A percentile compares a stretch with the other conserved stretches of the same genome.
phyloP scores from a whole-genome alignment of 83 land plant genomes.

The Isoetes engelmannii region DNA sequence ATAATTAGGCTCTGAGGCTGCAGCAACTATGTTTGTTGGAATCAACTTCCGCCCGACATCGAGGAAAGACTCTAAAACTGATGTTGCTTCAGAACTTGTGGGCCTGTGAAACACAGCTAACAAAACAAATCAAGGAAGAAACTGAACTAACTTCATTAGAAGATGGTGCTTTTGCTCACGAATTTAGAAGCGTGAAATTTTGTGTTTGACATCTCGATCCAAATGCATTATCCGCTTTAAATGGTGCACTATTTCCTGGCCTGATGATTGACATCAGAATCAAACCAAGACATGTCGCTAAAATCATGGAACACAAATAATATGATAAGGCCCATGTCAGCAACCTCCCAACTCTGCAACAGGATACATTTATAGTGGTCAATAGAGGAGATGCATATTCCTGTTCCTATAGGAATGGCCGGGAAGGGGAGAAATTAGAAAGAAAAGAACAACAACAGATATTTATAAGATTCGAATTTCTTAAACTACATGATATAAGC shows the following conservation, averaged over 20 bases:
- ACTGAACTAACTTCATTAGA: no score
- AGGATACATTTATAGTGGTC: no score
- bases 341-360: conserved; percentile 28
- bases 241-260: conserved; percentile 28
- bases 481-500: no score
- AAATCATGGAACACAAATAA: conserved; percentile 34
- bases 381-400: no score
- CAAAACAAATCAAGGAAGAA: no score
- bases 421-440: no score
- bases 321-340: conserved; percentile 33
- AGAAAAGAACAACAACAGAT: no score
- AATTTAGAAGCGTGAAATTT: no score
- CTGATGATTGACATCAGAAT: conserved; percentile 21
- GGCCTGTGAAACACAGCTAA: neutral
- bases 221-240: conserved; percentile 4
- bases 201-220: no score
- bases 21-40: conserved; percentile 37
- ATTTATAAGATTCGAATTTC: no score
- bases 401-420: no score
- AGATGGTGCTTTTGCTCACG: no score
- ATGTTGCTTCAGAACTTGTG: conserved; percentile 13
- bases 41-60: conserved; percentile 32
- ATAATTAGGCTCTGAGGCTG: conserved; percentile 35
- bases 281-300: conserved; percentile 34
- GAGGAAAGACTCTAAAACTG: conserved; percentile 30